These are phyloP conservation scores for Ganoderma meredithae DNA, from an alignment of 1,284 basidiomycete species.

Conservation along the genomic window DNA sequence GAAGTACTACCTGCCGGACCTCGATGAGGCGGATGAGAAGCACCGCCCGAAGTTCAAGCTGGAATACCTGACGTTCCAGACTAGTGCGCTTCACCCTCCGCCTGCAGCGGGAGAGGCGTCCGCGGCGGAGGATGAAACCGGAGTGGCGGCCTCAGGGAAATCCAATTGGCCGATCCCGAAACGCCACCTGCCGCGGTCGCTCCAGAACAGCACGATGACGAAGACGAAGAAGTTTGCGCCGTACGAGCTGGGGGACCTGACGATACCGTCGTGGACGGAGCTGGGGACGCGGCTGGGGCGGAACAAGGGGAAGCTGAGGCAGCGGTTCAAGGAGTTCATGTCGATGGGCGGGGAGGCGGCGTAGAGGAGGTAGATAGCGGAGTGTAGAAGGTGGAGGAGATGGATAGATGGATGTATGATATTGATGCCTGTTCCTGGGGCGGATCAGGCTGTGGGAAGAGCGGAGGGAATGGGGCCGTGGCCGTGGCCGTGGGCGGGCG, in stretches of 20 bases:
- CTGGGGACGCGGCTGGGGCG: constrained; percentile 71
- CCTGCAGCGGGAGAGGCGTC: constrained; percentile 37
- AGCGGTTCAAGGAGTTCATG: constrained; percentile 74
- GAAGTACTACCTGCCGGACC: constrained; percentile 81
- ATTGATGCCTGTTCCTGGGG: constrained; percentile 23
- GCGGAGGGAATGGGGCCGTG: constrained; percentile 11
- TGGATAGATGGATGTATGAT: constrained; percentile 14
- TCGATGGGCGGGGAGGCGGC: constrained; percentile 59
- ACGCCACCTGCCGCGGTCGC: constrained; percentile 65
- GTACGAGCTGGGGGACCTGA: constrained; percentile 78
- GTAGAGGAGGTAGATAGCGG: constrained; percentile 27
- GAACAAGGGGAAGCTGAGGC: constrained; percentile 64
- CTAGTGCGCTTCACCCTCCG: constrained; percentile 47
- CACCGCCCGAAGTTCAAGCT: constrained; percentile 73
- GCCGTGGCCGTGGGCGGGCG: constrained; percentile 2
- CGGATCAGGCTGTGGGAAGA: constrained; percentile 27
- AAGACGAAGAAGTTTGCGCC: constrained; percentile 70
- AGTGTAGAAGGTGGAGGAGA: constrained; percentile 8
- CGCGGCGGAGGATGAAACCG: constrained; percentile 19
- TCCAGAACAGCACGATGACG: constrained; percentile 51
- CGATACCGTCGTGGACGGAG: constrained; percentile 79
- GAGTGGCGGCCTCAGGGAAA: constrained; percentile 12
- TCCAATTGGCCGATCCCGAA: constrained; percentile 68
- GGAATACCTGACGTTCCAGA: constrained; percentile 79
- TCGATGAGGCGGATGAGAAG: constrained; percentile 62